Base-by-base conservation (phyloP, 2,329 filamentous ascomycete species). In the Scedosporium aurantiacum region DNA sequence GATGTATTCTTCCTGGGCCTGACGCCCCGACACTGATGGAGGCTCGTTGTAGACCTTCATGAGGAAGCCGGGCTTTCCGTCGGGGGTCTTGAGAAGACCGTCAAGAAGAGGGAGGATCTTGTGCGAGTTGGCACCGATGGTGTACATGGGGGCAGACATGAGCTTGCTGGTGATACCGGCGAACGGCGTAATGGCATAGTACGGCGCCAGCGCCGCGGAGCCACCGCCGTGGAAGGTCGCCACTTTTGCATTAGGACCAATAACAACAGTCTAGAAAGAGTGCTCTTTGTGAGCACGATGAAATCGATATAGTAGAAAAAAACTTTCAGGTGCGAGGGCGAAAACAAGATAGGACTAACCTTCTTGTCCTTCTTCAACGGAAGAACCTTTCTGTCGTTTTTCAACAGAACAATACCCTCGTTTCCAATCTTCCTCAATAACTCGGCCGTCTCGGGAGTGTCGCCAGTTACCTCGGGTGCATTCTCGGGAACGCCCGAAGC, bases 401-500 rank as follows among this genome's bases (percentile, higher is more conserved):
- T 90, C 57, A 91, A 74, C 12, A 92, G 76, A 1, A 91, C 87
- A 7, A 90, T 84, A 3, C 84, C 84, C 68, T 91, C 86, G 4
- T 84, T 81, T 18, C 86, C 87, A 25, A 88, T 78, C 60, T 80
- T 78, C 18, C 89, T 80, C 23, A 90, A 79, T 55, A 91, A 75
- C 16, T 78, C 80, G 4, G 85, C 80, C 43, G 84, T 84, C 69
- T 88, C 81, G 0, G 81, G 78, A 0, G 82, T 87, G 67, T 90
- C 76, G 6, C 78, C 74, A 0, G 75, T 78, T 57, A 72, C 74
- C 69, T 86, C 83, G 0, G 78, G 74, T 0, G 79, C 82, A 21
- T 78, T 74, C 67, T 85, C 81, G 3, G 78, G 74, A 18, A 87
- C 78, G 0, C 79, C 79, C 3, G 81, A 75, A 1, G 77, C 76